These are phyloP conservation scores for Penicillium antarcticum DNA, from an alignment of 495 filamentous ascomycete species.

Conservation along the genomic window DNA sequence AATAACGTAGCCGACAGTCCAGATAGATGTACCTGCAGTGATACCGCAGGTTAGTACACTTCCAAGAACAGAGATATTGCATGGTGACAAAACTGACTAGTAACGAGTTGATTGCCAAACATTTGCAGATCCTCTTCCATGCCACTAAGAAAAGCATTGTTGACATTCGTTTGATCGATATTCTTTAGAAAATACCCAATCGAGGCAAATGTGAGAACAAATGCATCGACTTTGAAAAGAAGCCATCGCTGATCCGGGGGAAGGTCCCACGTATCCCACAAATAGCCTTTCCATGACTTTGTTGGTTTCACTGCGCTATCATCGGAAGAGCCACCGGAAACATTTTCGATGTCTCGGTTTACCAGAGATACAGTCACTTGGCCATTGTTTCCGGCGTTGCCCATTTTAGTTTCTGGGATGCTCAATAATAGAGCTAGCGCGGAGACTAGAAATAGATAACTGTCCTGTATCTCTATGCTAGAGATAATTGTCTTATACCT, in stretches of 20 bases:
- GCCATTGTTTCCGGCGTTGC: background rate
- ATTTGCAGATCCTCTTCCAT: conserved; percentile 39
- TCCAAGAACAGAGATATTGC: conserved; percentile 15
- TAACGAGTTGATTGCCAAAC: conserved; percentile 18
- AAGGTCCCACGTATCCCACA: conserved; percentile 55
- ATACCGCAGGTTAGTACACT: conserved; percentile 36
- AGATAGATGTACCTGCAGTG: conserved; percentile 36
- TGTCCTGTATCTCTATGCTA: background rate
- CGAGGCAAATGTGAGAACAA: conserved; percentile 47
- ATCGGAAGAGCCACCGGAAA: background rate
- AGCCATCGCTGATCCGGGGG: conserved; percentile 50
- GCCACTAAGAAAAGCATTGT: conserved; percentile 42
- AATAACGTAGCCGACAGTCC: conserved; percentile 57
- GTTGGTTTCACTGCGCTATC: background rate
- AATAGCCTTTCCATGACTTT: conserved; percentile 29
- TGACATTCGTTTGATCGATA: conserved; percentile 50
- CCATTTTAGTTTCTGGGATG: background rate
- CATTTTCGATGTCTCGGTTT: conserved; percentile 1
- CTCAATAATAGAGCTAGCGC: background rate
- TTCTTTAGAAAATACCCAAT: conserved; percentile 53
- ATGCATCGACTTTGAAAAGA: conserved; percentile 53
- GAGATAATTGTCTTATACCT: background rate
- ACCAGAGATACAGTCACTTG: background rate
- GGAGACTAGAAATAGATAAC: too few species aligned
- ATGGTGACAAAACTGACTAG: background rate